A percentile compares a stretch with the other conserved stretches of the same genome.
phyloP scores from a whole-genome alignment of 2,329 filamentous ascomycete genomes.

The Cladophialophora yegresii region DNA sequence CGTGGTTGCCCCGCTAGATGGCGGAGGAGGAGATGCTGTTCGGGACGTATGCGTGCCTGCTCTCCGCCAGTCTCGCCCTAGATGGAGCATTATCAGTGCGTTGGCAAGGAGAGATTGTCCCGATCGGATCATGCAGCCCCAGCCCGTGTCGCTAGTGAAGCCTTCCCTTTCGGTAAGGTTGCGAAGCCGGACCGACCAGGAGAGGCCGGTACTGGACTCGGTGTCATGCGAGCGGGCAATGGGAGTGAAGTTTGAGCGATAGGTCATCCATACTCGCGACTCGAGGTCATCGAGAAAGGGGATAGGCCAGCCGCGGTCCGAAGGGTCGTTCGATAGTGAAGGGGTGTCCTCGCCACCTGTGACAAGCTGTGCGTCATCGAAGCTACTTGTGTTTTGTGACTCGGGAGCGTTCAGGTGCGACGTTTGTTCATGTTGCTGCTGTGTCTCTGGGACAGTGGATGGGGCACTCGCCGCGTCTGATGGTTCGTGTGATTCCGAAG shows the following conservation, averaged over 20 bases:
- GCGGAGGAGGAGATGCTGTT: not conserved
- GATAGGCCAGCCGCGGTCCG: slow-evolving; percentile 69
- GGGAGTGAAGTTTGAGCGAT: slow-evolving; percentile 79
- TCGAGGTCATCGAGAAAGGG: slow-evolving; percentile 91
- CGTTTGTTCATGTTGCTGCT: slow-evolving; percentile 10
- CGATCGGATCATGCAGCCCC: slow-evolving; percentile 98
- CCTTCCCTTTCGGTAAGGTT: slow-evolving; percentile 76
- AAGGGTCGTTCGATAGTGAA: slow-evolving; percentile 36
- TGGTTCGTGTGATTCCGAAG: slow-evolving; percentile 35
- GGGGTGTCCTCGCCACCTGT: slow-evolving; percentile 28
- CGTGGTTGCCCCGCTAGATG: not conserved
- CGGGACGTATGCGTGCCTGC: slow-evolving; percentile 50
- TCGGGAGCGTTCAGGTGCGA: slow-evolving; percentile 1
- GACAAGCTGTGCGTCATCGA: slow-evolving; percentile 35
- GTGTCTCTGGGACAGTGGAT: slow-evolving; percentile 23
- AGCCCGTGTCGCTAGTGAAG: slow-evolving; percentile 91
- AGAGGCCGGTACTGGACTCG: slow-evolving; percentile 70
- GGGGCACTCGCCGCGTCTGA: slow-evolving; percentile 31
- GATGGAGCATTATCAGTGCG: slow-evolving; percentile 67
- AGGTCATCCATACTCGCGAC: slow-evolving; percentile 93
- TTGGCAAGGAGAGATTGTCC: slow-evolving; percentile 93
- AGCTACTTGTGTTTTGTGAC: slow-evolving; percentile 27
- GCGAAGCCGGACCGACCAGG: slow-evolving; percentile 79
- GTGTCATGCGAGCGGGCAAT: slow-evolving; percentile 79
- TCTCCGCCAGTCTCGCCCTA: slow-evolving; percentile 65